Percentiles rank a stretch among this genome's conserved stretches.
These are phyloP conservation scores for Echium plantagineum DNA, from an alignment of 257 asterid species.

Conservation along the genomic window DNA sequence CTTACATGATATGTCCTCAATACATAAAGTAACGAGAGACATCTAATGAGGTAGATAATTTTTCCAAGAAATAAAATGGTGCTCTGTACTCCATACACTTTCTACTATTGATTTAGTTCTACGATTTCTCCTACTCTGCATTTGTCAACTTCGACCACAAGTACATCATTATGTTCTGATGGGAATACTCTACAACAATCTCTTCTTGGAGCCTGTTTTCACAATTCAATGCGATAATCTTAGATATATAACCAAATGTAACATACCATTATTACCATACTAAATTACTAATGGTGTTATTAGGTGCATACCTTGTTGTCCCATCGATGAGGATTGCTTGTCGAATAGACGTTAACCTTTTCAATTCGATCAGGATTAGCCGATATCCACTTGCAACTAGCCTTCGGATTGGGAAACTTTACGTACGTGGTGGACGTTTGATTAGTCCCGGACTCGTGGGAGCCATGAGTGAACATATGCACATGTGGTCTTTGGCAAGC, in stretches of 20 bases:
- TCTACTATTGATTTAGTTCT: neutral
- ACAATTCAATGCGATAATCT: too few species aligned
- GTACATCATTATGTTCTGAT: slow-evolving; percentile 17
- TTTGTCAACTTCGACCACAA: slow-evolving; percentile 28
- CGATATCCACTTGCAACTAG: slow-evolving; percentile 12
- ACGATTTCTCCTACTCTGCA: slow-evolving; percentile 25
- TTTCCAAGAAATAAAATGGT: too few species aligned
- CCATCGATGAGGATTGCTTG: slow-evolving; percentile 34
- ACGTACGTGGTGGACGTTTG: slow-evolving; percentile 16
- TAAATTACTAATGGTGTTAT: too few species aligned
- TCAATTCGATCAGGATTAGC: slow-evolving; percentile 19
- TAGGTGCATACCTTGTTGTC: slow-evolving; percentile 16
- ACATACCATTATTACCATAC: too few species aligned
- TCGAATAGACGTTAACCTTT: slow-evolving; percentile 24
- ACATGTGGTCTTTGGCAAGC: slow-evolving; percentile 25
- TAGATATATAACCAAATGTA: too few species aligned
- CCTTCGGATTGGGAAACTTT: neutral
- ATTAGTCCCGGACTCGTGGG: slow-evolving; percentile 2
- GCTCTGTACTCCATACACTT: too few species aligned
- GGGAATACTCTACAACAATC: slow-evolving; percentile 36
- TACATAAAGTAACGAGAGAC: too few species aligned
- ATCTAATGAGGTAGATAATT: too few species aligned
- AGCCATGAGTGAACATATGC: slow-evolving; percentile 15
- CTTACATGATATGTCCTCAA: too few species aligned
- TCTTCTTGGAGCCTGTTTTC: slow-evolving; percentile 33